Conservation (phyloP, 2,329 filamentous ascomycete species). For the Fusarium oligoseptatum region DNA sequence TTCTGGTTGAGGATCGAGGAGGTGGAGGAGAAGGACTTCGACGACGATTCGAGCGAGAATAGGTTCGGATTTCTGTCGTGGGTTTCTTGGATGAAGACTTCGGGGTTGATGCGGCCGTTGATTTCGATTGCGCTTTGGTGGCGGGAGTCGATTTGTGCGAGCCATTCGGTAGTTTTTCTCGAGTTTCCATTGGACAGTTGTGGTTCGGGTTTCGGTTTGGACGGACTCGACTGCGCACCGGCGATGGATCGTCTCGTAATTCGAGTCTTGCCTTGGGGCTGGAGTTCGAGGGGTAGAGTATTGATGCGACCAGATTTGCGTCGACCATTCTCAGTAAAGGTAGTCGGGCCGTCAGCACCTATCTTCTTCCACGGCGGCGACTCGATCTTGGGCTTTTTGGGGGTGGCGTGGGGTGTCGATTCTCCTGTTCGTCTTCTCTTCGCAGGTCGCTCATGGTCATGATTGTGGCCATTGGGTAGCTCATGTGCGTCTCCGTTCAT, state of each 20-base stretch:
- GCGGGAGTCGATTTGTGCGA: constrained; percentile 45
- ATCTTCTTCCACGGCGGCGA: constrained; percentile 96
- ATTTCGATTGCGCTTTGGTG: constrained; percentile 43
- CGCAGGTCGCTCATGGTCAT: constrained; percentile 63
- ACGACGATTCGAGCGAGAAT: constrained; percentile 53
- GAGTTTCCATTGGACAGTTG: constrained; percentile 44
- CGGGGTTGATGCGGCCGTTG: constrained; percentile 44
- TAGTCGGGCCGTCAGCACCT: constrained; percentile 86
- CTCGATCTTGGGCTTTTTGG: constrained; percentile 61
- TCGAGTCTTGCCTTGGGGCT: constrained; percentile 64
- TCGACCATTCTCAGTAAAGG: constrained; percentile 80
- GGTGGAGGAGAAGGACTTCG: constrained; percentile 58
- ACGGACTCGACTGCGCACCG: constrained; percentile 51
- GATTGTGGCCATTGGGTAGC: constrained; percentile 55
- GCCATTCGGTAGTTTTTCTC: constrained; percentile 44
- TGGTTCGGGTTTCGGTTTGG: constrained; percentile 49
- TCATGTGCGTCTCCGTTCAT: constrained; percentile 51
- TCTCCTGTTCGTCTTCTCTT: constrained; percentile 76
- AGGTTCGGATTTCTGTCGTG: constrained; percentile 46
- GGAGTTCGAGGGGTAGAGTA: constrained; percentile 65
- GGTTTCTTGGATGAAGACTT: constrained; percentile 50
- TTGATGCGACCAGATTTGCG: constrained; percentile 77
- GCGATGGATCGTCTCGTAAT: constrained; percentile 60
- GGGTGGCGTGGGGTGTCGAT: constrained; percentile 55
- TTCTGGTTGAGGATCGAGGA: constrained; percentile 57